Base-by-base conservation (phyloP, 2,329 filamentous ascomycete species). In the Aquanectria penicillioides region DNA sequence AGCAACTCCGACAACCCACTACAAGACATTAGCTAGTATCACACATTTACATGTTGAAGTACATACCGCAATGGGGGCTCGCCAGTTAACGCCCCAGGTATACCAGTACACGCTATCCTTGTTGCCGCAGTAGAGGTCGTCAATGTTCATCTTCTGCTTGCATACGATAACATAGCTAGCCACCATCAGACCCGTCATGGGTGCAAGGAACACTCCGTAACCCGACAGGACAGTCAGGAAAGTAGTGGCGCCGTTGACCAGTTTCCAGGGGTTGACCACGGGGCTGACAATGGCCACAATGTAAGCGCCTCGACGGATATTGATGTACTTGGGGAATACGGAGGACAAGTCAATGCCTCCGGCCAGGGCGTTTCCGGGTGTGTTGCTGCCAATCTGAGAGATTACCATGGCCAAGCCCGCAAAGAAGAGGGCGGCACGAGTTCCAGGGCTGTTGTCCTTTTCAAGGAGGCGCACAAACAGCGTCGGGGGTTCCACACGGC, bases 331-430 rank as follows among this genome's bases (percentile, higher is more conserved):
- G 25, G 76, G 76, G 12, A 78, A 76, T 1, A 73, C 68, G 0
- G 74, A 75, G 0, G 77, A 69, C n/a, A 79, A 52, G 28, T 79
- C 77, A 12, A 78, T 76, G 2, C 77, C 77, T 1, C 75, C 76
- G 0, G 75, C 68, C 10, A 78, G 61, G 0, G 74, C 75, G 25
- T 79, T 78, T 0, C 74, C 74, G 2, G 73, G 70, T 1, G 78
- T 62, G 33, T 76, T 79, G 49, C 74, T 74, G 22, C 75, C 75
- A 12, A 79, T 65, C 48, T 79, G 75, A 1, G 74, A 74, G 5
- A 77, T 60, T 9, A 71, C 68, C 10, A 79, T 56, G 1, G 73
- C 74, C 1, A 77, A 60, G 0, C 77, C 76, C 1, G 74, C 71
- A 55, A 79, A 79, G 66, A 79, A 78, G 43, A 70, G 63, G 0